Conservation (phyloP, 371 early-diverging fungal species). For the Mortierella sp. region DNA sequence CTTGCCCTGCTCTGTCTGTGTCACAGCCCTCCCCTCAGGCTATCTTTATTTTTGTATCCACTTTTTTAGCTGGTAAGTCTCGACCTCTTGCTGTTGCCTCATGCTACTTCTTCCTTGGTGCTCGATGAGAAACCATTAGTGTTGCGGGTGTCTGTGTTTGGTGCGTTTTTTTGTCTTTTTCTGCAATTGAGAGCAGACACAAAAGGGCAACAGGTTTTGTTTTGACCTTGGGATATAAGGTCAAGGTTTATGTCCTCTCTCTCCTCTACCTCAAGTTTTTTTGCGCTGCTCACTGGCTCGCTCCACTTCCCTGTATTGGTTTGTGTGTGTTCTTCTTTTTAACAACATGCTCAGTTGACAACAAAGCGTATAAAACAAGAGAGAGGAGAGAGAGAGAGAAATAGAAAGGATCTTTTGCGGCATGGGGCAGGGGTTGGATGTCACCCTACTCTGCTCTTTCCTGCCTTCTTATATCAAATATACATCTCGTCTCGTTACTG, state of each 20-base stretch:
- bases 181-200: slow-evolving; percentile 5
- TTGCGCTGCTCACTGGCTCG: not conserved
- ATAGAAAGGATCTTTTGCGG: not conserved
- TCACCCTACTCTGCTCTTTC: not conserved
- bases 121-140: not conserved
- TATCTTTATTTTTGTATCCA: not conserved
- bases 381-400: too few species aligned
- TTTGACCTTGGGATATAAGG: not conserved
- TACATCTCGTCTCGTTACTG: slow-evolving; percentile 6
- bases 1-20: not conserved
- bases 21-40: not conserved
- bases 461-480: not conserved
- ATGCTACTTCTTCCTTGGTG: not conserved
- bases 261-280: not conserved
- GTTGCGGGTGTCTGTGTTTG: not conserved
- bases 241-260: not conserved
- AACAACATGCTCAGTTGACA: too few species aligned
- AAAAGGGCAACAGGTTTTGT: not conserved
- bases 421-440: not conserved
- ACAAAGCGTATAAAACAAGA: too few species aligned
- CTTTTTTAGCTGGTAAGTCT: not conserved
- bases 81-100: not conserved
- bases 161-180: not conserved
- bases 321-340: too few species aligned
- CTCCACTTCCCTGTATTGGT: not conserved